These are phyloP conservation scores for Globisporangium recalcitrans DNA, from an alignment of 352 stramenopile species.

Conservation along the genomic window DNA sequence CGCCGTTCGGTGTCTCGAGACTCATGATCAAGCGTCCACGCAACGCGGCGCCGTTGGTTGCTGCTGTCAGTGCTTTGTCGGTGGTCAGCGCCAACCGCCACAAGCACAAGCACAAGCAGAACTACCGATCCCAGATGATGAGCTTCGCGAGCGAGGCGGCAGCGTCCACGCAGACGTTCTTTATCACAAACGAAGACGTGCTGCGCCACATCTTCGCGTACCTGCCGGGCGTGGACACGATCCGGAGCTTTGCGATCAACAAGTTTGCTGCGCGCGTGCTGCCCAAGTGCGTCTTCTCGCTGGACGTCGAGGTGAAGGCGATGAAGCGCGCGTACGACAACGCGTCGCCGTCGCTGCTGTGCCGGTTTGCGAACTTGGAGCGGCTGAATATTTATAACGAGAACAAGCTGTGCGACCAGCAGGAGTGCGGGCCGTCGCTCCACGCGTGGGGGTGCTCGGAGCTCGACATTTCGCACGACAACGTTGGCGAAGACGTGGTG, in stretches of 20 bases:
- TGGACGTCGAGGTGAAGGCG: conserved; percentile 47
- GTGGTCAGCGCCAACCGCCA: conserved; percentile 17
- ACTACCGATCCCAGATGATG: conserved; percentile 6
- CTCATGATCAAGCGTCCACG: conserved; percentile 59
- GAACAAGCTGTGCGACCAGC: conserved; percentile 23
- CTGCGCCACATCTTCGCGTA: conserved; percentile 64
- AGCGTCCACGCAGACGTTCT: conserved; percentile 34
- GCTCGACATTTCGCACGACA: conserved; percentile 47
- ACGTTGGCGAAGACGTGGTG: conserved; percentile 49
- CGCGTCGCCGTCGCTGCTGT: conserved; percentile 23
- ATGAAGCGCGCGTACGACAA: conserved; percentile 28
- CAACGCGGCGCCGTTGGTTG: conserved; percentile 11
- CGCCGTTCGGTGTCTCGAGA: conserved; percentile 52
- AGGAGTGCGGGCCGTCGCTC: conserved; percentile 23
- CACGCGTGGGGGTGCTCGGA: conserved; percentile 62
- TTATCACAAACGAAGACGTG: conserved; percentile 69
- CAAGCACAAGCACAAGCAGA: background rate
- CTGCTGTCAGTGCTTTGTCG: conserved; percentile 13
- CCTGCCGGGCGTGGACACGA: conserved; percentile 57
- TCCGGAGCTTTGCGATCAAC: conserved; percentile 59
- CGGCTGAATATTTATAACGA: conserved; percentile 20
- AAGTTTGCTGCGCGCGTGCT: conserved; percentile 52
- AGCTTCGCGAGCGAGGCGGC: background rate
- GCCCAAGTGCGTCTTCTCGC: conserved; percentile 38
- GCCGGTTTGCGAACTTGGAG: conserved; percentile 49